Evolutionary conservation across 1,284 basidiomycete species (phyloP).

Genomic region (Phlebopus sp.): DNA sequence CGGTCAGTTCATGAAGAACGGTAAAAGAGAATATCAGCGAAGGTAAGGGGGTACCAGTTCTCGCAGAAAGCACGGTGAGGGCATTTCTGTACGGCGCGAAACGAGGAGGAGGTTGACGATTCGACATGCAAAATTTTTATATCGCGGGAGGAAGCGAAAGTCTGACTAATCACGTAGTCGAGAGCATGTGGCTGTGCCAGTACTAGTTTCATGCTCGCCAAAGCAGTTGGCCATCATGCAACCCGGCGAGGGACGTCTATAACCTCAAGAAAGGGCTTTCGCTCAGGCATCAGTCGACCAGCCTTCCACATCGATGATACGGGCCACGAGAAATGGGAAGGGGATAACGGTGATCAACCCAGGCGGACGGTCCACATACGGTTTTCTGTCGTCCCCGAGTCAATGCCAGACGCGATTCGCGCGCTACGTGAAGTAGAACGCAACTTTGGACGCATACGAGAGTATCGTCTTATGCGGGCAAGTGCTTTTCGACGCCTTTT

Average conservation of each 20-base stretch:
- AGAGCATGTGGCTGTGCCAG: conserved; percentile 16
- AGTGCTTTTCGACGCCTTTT: conserved; percentile 17
- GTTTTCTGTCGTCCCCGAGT: conserved; percentile 27
- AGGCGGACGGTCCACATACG: conserved; percentile 34
- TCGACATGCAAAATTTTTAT: conserved; percentile 14
- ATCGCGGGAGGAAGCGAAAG: neutral
- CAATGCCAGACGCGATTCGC: conserved; percentile 46
- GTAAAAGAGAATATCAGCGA: conserved; percentile 80
- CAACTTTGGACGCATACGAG: conserved; percentile 51
- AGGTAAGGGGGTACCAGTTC: conserved; percentile 71
- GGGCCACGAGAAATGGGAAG: conserved; percentile 19
- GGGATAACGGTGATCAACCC: conserved; percentile 1
- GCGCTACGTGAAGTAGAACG: conserved; percentile 54
- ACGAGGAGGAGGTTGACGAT: conserved; percentile 13
- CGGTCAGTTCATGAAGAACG: conserved; percentile 86
- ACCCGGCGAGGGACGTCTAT: neutral
- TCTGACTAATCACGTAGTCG: conserved; percentile 21
- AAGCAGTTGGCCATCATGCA: conserved; percentile 1
- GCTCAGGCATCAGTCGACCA: conserved; percentile 6
- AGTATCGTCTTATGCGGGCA: conserved; percentile 48
- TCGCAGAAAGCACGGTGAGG: conserved; percentile 53
- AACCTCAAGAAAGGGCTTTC: neutral
- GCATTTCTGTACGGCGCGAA: conserved; percentile 49
- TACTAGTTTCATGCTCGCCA: conserved; percentile 15
- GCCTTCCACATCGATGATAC: conserved; percentile 24